These are phyloP conservation scores for Nelumbo lutea DNA, from an alignment of 164 flowering plant genomes.

Conservation along the genomic window DNA sequence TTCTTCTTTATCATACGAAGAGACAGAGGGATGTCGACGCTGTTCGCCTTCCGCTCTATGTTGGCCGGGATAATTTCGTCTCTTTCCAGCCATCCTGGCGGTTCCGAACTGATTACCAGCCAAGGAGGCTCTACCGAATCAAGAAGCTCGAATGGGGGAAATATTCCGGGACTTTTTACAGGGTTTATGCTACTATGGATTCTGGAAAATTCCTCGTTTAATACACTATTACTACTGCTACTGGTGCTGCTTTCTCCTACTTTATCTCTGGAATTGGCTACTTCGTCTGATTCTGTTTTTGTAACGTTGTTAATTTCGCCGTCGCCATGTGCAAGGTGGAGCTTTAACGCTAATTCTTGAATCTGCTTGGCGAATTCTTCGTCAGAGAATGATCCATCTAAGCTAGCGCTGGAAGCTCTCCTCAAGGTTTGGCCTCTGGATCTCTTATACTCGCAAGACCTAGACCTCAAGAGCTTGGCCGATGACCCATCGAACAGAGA, in stretches of 20 bases:
- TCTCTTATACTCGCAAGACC: constrained; percentile 36
- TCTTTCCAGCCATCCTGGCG: constrained; percentile 33
- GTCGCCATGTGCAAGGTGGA: constrained; percentile 34
- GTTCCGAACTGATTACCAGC: constrained; percentile 22
- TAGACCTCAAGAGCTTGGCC: constrained; percentile 29
- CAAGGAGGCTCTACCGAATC: constrained; percentile 32
- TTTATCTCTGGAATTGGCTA: background rate
- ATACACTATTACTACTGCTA: too few species aligned
- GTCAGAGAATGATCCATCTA: constrained; percentile 50
- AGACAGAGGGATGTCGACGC: constrained; percentile 71
- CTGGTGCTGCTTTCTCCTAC: background rate
- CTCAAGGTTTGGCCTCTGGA: constrained; percentile 18
- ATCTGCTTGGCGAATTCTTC: constrained; percentile 59
- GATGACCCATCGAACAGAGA: constrained; percentile 28
- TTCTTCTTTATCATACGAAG: constrained; percentile 66
- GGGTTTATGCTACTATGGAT: background rate
- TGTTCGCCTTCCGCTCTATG: constrained; percentile 64
- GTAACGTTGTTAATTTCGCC: background rate
- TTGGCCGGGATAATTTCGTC: constrained; percentile 33
- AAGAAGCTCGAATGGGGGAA: background rate
- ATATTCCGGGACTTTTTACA: constrained; percentile 1
- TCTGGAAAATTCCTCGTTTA: background rate
- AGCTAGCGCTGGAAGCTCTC: constrained; percentile 43
- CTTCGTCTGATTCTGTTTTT: background rate
- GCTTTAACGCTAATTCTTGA: constrained; percentile 49